These are phyloP conservation scores for Cercospora sp. DNA, from an alignment of 2,329 filamentous ascomycete species.

Conservation along the genomic window DNA sequence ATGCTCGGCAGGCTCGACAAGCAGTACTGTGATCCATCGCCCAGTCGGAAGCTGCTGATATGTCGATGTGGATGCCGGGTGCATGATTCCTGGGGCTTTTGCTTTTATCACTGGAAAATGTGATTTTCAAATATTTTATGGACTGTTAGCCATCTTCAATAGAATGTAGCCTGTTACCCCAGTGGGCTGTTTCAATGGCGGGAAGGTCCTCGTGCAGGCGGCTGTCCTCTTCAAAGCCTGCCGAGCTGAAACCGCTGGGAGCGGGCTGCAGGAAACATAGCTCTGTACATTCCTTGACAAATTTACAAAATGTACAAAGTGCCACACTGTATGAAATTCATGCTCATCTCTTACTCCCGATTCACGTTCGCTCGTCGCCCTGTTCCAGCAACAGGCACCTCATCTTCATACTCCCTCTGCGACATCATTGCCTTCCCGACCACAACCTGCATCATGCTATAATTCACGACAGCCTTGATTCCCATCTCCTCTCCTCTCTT, in stretches of 20 bases:
- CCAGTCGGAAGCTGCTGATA: too few relatives aligned
- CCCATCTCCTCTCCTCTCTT: conserved; percentile 69
- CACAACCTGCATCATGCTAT: conserved; percentile 70
- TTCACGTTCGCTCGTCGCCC: conserved; percentile 14
- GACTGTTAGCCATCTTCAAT: too few relatives aligned
- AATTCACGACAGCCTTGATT: conserved; percentile 70
- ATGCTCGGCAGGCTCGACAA: neutral
- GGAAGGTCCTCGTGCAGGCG: neutral
- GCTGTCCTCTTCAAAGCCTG: neutral
- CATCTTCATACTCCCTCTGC: conserved; percentile 42
- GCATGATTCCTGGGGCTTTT: too few relatives aligned
- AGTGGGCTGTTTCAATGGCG: too few relatives aligned
- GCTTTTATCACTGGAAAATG: too few relatives aligned
- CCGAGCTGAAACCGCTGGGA: neutral
- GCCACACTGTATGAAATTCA: too few relatives aligned
- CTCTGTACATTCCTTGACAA: neutral
- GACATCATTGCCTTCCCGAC: conserved; percentile 64
- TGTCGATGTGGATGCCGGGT: too few relatives aligned
- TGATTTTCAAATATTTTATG: too few relatives aligned
- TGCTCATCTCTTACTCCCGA: conserved; percentile 7
- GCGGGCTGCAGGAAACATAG: neutral
- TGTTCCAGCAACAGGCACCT: conserved; percentile 39
- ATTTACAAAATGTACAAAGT: neutral
- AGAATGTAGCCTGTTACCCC: too few relatives aligned
- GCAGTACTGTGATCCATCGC: neutral